Evolutionary conservation across 2,329 filamentous ascomycete genomes (phyloP), one percentile per base, ranked within the genome.

Genomic region (Phialophora chinensis): DNA sequence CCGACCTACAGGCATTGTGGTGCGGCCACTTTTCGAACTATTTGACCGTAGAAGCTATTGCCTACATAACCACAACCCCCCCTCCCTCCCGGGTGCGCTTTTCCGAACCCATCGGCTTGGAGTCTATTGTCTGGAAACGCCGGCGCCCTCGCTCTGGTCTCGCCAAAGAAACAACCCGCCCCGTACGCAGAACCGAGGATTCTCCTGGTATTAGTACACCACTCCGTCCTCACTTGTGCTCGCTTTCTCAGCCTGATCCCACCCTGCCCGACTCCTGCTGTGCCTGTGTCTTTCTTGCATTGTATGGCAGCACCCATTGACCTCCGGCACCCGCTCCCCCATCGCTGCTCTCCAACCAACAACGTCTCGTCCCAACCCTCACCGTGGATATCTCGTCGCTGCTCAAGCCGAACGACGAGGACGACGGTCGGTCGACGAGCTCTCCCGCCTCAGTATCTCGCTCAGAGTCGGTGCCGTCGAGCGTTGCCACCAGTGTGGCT

Each of bases 381-480:
- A 93, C 85, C 87, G 90, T 97, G 93, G 93, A 97, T 93, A 96
- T 97, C 90, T 88, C 91, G 81, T 89, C 90, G 73, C 87, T 97
- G 73, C 87, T 97, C 80, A 91, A 93, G 85, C 86, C 85, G 53
- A 67, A 62, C 57, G 70, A 71, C 63, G 72, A 71, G 67, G 70
- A 72, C 44, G 67, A 65, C 62, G 55, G 52, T 62, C 72, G 62
- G 58, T 71, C 70, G 58, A 57, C 73, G 42, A 63, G 68, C 69
- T 67, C 73, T 70, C 66, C 65, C 29, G 47, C 66, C n/a, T 69
- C 70, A 20, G 60, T 67, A 35, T 63, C 67, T 54, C 66, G 65
- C 1, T 69, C 71, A 56, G 66, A 65, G 38, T 72, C 71, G n/a
- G 68, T 49, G 54, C 66, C 64, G 25, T 66, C 66, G 50, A 71